Evolutionary conservation across 345 rosid genomes (phyloP).

Genomic region (Heritiera fomes): DNA sequence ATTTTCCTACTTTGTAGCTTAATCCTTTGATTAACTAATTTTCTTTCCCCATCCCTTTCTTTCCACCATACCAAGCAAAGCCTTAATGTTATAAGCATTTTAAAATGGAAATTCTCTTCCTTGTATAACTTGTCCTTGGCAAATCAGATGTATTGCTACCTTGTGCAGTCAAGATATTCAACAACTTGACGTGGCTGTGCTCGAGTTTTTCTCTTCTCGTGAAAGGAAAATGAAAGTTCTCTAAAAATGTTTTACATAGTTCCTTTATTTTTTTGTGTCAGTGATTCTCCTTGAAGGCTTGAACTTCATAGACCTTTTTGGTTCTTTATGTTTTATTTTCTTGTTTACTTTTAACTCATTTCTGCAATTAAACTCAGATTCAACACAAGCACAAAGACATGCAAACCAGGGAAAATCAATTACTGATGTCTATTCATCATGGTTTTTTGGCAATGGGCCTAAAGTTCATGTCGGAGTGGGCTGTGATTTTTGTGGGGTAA

Average conservation of each 20-base stretch:
- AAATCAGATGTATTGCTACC: neutral
- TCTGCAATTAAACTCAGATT: slow-evolving; percentile 24
- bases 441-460: slow-evolving; percentile 28
- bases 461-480: slow-evolving; percentile 39
- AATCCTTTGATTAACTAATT: too few relatives aligned
- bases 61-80: too few relatives aligned
- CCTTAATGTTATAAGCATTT: neutral
- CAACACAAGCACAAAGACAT: slow-evolving; percentile 21
- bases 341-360: slow-evolving; percentile 8
- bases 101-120: neutral
- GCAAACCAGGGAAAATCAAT: slow-evolving; percentile 3
- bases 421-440: slow-evolving; percentile 16
- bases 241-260: neutral
- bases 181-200: neutral
- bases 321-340: neutral
- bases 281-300: slow-evolving; percentile 1
- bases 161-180: neutral
- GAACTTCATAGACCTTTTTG: neutral
- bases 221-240: neutral
- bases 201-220: neutral
- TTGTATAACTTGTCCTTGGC: neutral
- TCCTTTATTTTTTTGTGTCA: neutral
- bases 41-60: too few relatives aligned
- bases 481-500: slow-evolving; percentile 53
- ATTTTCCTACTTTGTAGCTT: too few relatives aligned